Base-by-base conservation (phyloP, 805 yeast species). In the Saccharomycopsis guyanensis region DNA sequence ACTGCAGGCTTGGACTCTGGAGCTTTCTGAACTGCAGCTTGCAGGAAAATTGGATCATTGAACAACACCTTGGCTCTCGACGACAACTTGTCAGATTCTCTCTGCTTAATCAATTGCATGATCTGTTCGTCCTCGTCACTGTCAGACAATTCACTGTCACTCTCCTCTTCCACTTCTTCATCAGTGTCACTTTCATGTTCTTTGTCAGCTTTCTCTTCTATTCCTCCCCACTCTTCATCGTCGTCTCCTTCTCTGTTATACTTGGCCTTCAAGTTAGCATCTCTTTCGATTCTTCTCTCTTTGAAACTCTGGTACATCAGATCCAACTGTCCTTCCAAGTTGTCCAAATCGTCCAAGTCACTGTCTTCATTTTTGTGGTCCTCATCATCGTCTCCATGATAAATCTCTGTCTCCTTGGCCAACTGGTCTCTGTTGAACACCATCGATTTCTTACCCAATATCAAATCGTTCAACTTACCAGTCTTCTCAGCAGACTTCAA, bases 401-500 rank as follows among this genome's bases (percentile, higher is more conserved):
- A 81, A 44, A 78, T 76, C 54, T 80, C 86, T 46, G 72, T 73
- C 54, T 73, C 84, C 47, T 66, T 66, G 4, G 70, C 65, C 31
- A 73, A 52, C 45, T 78, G 86, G 43, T 77, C 78, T 51, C 71
- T 69, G 38, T 69, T 66, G 55, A 82, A 80, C 20, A 84, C 73
- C 71, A 70, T 69, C 59, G 73, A 64, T 65, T 78, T 79, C 59
- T 82, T 84, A 65, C 96, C 97, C 56, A 75, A 78, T 10, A 84
- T 78, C 42, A 89, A 66, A 31, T 82, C 79, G 45, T 77, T 76
- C 46, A 87, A 64, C 53, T 83, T 77, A 38, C 97, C 97, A 2
- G 95, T 80, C 63, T 83, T 84, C 62, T 86, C 86, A 3, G 96
- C 96, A n/a, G 75, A 66, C 58, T 79, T 82, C 61, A 93, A 71